Conservation (phyloP, 495 filamentous ascomycete species). For the Aspergillus sparsus region DNA sequence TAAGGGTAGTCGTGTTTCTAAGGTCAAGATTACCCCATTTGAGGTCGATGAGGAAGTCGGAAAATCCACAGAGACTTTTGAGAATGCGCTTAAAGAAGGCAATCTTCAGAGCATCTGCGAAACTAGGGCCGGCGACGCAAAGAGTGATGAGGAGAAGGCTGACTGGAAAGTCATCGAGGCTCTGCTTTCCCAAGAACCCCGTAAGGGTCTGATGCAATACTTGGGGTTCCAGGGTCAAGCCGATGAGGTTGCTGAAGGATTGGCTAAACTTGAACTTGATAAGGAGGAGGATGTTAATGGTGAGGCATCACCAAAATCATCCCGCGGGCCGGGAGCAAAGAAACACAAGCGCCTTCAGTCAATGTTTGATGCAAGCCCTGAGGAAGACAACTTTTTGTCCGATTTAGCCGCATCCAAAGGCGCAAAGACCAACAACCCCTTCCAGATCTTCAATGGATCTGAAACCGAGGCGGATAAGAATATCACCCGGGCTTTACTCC, state of each 20-base stretch:
- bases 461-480: slow-evolving; percentile 80
- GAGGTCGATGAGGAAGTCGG: slow-evolving; percentile 86
- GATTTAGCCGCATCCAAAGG: slow-evolving; percentile 75
- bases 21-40: slow-evolving; percentile 80
- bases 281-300: slow-evolving; percentile 55
- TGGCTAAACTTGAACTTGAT: slow-evolving; percentile 47
- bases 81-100: slow-evolving; percentile 74
- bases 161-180: slow-evolving; percentile 95
- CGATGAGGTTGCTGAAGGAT: slow-evolving; percentile 50
- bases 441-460: slow-evolving; percentile 76
- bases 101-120: slow-evolving; percentile 80
- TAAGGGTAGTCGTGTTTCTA: slow-evolving; percentile 67
- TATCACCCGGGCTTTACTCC: slow-evolving; percentile 83
- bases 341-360: slow-evolving; percentile 69
- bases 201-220: slow-evolving; percentile 78
- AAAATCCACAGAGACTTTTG: slow-evolving; percentile 81
- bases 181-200: slow-evolving; percentile 77
- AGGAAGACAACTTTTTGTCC: slow-evolving; percentile 79
- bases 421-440: slow-evolving; percentile 81
- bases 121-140: slow-evolving; percentile 68
- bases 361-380: slow-evolving; percentile 77
- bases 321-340: slow-evolving; percentile 45
- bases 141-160: slow-evolving; percentile 84
- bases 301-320: slow-evolving; percentile 39
- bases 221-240: slow-evolving; percentile 75